Evolutionary conservation across 1,139 yeast species (phyloP).

Genomic region (Wickerhamiella pararugosa): DNA sequence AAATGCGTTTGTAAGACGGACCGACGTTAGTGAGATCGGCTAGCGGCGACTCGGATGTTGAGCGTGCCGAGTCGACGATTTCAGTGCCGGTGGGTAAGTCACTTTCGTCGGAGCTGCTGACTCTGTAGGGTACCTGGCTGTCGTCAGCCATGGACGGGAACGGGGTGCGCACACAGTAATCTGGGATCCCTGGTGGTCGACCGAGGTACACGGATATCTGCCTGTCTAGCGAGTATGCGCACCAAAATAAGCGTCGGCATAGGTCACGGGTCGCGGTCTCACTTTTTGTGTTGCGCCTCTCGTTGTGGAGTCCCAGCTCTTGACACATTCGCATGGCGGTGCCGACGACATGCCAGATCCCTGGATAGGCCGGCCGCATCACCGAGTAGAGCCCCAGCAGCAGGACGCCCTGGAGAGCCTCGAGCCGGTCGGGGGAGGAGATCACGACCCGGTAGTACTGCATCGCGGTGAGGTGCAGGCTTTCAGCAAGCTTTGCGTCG

Average conservation of each 20-base stretch:
- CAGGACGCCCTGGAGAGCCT: slow-evolving; percentile 57
- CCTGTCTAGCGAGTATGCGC: slow-evolving; percentile 70
- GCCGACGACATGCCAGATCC: slow-evolving; percentile 87
- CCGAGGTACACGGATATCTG: slow-evolving; percentile 61
- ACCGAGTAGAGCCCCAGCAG: slow-evolving; percentile 53
- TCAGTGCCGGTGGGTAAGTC: neutral
- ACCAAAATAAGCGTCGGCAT: slow-evolving; percentile 75
- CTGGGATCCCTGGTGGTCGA: slow-evolving; percentile 62
- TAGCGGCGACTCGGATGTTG: neutral
- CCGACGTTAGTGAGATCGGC: slow-evolving; percentile 4
- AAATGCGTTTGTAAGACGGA: slow-evolving; percentile 52
- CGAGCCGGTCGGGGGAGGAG: slow-evolving; percentile 42
- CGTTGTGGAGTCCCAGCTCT: slow-evolving; percentile 71
- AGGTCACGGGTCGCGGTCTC: slow-evolving; percentile 50
- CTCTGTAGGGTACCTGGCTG: slow-evolving; percentile 22
- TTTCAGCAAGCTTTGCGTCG: slow-evolving; percentile 51
- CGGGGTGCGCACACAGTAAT: slow-evolving; percentile 44
- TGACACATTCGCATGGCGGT: slow-evolving; percentile 66
- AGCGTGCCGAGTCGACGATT: neutral
- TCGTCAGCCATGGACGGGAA: slow-evolving; percentile 71
- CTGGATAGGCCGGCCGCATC: slow-evolving; percentile 44
- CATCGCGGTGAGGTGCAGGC: slow-evolving; percentile 58
- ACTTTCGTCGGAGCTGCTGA: neutral
- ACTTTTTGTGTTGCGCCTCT: slow-evolving; percentile 14
- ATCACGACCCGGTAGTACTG: slow-evolving; percentile 41